Conservation (phyloP, 1,139 yeast species). For the Sugiyamaella xylanicola region DNA sequence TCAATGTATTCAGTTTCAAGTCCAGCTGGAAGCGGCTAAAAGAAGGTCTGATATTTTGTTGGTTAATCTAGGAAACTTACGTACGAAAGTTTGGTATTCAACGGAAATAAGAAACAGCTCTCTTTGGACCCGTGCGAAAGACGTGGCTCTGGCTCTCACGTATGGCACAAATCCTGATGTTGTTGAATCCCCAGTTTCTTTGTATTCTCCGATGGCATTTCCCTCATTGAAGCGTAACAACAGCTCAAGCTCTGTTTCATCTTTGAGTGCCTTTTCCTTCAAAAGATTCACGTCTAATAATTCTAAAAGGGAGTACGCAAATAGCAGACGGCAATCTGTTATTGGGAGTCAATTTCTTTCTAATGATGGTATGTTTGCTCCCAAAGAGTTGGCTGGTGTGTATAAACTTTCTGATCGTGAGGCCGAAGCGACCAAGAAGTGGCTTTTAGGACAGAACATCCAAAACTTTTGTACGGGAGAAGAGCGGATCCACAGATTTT, state of each 20-base stretch:
- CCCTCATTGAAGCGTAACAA: conserved; percentile 28
- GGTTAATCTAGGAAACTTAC: conserved; percentile 27
- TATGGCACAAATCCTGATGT: conserved; percentile 15
- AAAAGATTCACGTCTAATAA: conserved; percentile 34
- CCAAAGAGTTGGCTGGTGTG: conserved; percentile 38
- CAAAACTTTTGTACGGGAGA: conserved; percentile 44
- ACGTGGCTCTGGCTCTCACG: conserved; percentile 35
- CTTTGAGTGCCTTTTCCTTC: conserved; percentile 33
- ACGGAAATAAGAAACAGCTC: conserved; percentile 39
- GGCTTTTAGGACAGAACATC: conserved; percentile 40
- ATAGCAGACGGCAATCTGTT: conserved; percentile 38
- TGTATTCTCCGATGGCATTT: conserved; percentile 13
- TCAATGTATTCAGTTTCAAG: conserved; percentile 31
- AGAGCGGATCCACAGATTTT: conserved; percentile 43
- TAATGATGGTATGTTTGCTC: conserved; percentile 36
- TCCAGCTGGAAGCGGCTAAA: conserved; percentile 28
- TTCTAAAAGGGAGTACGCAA: conserved; percentile 27
- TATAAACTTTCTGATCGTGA: conserved; percentile 43
- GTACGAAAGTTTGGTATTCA: conserved; percentile 42
- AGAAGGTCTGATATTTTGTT: conserved; percentile 27
- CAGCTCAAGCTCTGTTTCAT: conserved; percentile 30
- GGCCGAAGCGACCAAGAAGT: conserved; percentile 39
- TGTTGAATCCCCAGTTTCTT: conserved; percentile 9
- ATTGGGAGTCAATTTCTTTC: conserved; percentile 22
- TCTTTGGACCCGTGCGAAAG: conserved; percentile 38